A percentile compares a stretch with the other conserved stretches of the same genome.
Evolutionary conservation across 75 land plant species (phyloP).

Genomic region (Selaginella moellendorffii): DNA sequence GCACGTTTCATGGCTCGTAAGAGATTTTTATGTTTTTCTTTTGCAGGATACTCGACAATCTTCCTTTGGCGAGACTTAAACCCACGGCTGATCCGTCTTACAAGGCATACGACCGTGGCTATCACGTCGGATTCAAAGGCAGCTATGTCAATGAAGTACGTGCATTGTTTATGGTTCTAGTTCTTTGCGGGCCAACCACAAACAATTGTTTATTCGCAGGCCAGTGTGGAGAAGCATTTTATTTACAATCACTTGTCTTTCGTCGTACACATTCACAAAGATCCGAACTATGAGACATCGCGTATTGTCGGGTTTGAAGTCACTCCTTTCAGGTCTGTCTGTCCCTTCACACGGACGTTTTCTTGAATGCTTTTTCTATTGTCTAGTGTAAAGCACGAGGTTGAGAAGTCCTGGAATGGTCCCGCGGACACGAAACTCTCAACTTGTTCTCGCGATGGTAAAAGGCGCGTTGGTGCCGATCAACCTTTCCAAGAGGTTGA

Average conservation of each 20-base stretch:
- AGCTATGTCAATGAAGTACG: constrained; percentile 22
- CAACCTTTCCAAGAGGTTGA: constrained; percentile 62
- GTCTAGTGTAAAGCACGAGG: constrained; percentile 71
- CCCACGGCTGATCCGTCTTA: constrained; percentile 33
- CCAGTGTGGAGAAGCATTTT: constrained; percentile 54
- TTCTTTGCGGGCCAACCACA: too few species aligned
- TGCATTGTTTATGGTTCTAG: too few species aligned
- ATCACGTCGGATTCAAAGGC: constrained; percentile 63
- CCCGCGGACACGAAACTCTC: constrained; percentile 38
- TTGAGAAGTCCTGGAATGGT: constrained; percentile 50
- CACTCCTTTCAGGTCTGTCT: constrained; percentile 56
- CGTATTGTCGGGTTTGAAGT: constrained; percentile 96
- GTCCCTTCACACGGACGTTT: neutral
- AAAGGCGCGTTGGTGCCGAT: constrained; percentile 27
- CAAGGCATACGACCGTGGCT: constrained; percentile 64
- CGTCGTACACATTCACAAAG: constrained; percentile 54
- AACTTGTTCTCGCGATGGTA: constrained; percentile 59
- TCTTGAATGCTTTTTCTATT: neutral
- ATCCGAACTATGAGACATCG: constrained; percentile 43
- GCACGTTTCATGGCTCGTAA: too few species aligned
- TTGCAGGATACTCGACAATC: constrained; percentile 81
- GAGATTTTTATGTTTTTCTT: neutral
- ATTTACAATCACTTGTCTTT: constrained; percentile 71
- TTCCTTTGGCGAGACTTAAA: constrained; percentile 66
- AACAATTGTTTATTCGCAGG: constrained; percentile 24